phyloP scores from a whole-genome alignment of 371 early-diverging fungal species.

The Haplosporangium sp. region DNA sequence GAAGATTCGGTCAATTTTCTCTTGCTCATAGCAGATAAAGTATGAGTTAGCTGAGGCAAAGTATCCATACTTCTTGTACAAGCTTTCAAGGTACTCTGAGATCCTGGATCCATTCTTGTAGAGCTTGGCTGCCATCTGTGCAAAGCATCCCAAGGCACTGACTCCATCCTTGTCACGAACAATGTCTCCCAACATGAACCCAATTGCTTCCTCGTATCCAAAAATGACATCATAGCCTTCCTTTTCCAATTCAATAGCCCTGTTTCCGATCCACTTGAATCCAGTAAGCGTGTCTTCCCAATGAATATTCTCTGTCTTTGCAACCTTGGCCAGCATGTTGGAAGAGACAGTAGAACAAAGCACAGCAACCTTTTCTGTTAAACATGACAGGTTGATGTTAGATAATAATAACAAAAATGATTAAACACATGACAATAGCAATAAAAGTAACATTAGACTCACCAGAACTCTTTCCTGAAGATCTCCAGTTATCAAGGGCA shows the following conservation, averaged over 20 bases:
- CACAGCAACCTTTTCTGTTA: conserved; percentile 75
- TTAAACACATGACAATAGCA: neutral
- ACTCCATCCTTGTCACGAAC: conserved; percentile 92
- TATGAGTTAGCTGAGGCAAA: conserved; percentile 91
- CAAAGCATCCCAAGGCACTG: conserved; percentile 84
- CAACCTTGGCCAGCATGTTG: conserved; percentile 85
- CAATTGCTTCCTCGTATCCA: conserved; percentile 96
- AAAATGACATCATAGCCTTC: conserved; percentile 79
- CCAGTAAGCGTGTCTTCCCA: conserved; percentile 95
- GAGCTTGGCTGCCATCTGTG: conserved; percentile 83
- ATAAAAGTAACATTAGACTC: conserved; percentile 9
- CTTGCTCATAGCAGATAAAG: conserved; percentile 87
- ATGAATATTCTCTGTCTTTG: conserved; percentile 79
- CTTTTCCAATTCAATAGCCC: conserved; percentile 71
- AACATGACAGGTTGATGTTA: neutral
- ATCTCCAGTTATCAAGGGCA: conserved; percentile 70
- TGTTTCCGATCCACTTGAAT: conserved; percentile 96
- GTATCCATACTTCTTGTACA: conserved; percentile 89
- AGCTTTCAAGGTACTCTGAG: conserved; percentile 72
- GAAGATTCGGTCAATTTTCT: conserved; percentile 77
- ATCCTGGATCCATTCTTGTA: conserved; percentile 72
- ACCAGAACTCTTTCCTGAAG: conserved; percentile 65
- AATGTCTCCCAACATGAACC: conserved; percentile 81
- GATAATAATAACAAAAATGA: no score
- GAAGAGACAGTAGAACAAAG: conserved; percentile 93